phyloP scores from a whole-genome alignment of 306 rosid genomes.

The Ceratonia siliqua region DNA sequence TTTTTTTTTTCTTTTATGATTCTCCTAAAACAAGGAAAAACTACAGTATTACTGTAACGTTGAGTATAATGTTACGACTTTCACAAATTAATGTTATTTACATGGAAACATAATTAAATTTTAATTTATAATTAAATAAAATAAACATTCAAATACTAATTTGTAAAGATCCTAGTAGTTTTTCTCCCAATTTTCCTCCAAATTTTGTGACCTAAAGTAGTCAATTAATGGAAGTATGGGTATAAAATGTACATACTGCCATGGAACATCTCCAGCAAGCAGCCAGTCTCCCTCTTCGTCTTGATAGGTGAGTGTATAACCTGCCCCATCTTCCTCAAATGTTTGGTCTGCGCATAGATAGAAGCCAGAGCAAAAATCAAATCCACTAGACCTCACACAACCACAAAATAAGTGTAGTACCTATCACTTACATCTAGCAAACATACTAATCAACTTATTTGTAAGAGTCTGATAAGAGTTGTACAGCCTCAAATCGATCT shows the following conservation, averaged over 20 bases:
- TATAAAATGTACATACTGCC: conserved; percentile 58
- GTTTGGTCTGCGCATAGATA: conserved; percentile 42
- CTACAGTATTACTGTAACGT: too few relatives aligned
- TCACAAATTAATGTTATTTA: too few relatives aligned
- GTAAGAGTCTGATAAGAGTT: conserved; percentile 59
- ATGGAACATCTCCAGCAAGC: conserved; percentile 69
- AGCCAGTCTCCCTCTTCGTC: conserved; percentile 73
- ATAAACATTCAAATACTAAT: too few relatives aligned
- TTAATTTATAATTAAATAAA: too few relatives aligned
- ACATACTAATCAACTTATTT: conserved; percentile 57
- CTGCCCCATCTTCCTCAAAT: conserved; percentile 30
- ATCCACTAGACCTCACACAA: conserved; percentile 13
- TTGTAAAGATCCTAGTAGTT: too few relatives aligned
- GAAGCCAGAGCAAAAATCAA: conserved; percentile 16
- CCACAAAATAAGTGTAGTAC: neutral
- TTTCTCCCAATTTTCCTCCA: neutral
- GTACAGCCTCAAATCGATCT: conserved; percentile 61
- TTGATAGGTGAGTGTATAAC: conserved; percentile 56
- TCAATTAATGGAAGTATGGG: neutral
- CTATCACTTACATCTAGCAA: conserved; percentile 50
- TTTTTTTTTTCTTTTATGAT: too few relatives aligned
- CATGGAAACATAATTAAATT: too few relatives aligned
- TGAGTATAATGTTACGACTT: too few relatives aligned
- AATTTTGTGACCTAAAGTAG: neutral
- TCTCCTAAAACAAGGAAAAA: neutral